These are phyloP conservation scores for Backusella tarrabulga DNA, from an alignment of 192 early-diverging fungal species.

Conservation along the genomic window DNA sequence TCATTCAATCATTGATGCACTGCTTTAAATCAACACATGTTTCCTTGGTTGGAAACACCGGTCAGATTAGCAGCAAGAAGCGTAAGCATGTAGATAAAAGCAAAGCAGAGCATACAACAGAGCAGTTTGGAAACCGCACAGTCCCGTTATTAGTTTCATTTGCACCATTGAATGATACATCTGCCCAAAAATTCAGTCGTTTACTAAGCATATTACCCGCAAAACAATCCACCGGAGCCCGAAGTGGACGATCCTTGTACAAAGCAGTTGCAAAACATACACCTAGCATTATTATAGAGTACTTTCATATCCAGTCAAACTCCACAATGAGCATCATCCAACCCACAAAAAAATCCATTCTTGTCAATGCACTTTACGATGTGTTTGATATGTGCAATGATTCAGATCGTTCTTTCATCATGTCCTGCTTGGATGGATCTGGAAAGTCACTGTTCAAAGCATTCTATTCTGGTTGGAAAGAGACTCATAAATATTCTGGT, in stretches of 20 bases:
- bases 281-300: slow-evolving; percentile 51
- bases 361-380: slow-evolving; percentile 56
- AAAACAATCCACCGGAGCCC: slow-evolving; percentile 11
- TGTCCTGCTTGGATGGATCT: slow-evolving; percentile 57
- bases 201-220: slow-evolving; percentile 8
- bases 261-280: slow-evolving; percentile 47
- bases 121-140: slow-evolving; percentile 4
- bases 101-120: not conserved
- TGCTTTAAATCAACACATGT: slow-evolving; percentile 56
- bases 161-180: slow-evolving; percentile 31
- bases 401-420: slow-evolving; percentile 61
- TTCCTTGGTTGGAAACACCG: slow-evolving; percentile 31
- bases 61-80: not conserved
- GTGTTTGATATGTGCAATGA: slow-evolving; percentile 66
- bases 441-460: slow-evolving; percentile 52
- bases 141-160: slow-evolving; percentile 32
- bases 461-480: slow-evolving; percentile 48
- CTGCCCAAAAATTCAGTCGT: slow-evolving; percentile 22
- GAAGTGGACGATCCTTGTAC: slow-evolving; percentile 4
- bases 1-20: slow-evolving; percentile 55
- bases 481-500: slow-evolving; percentile 56
- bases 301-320: slow-evolving; percentile 56
- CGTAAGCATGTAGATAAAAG: slow-evolving; percentile 8
- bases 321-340: slow-evolving; percentile 42
- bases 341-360: slow-evolving; percentile 39